Evolutionary conservation across 148 eudicot species (phyloP).

Genomic region (Diospyros lotus): DNA sequence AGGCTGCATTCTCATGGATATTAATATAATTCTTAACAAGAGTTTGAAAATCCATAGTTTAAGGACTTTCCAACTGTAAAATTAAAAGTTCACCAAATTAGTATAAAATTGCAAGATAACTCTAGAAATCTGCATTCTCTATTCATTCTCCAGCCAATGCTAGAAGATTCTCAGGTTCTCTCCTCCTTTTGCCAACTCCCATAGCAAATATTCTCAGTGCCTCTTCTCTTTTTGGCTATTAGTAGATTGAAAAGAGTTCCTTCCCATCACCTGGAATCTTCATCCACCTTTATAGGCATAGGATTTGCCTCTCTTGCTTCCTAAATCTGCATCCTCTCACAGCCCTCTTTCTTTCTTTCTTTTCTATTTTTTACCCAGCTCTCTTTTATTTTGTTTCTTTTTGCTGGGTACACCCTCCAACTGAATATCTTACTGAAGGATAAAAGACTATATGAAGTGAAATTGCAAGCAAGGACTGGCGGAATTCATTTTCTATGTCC

Average conservation of each 20-base stretch:
- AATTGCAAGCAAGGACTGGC: neutral
- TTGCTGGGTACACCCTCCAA: too few relatives aligned
- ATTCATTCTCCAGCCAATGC: constrained; percentile 7
- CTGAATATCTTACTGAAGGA: too few relatives aligned
- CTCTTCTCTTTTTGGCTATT: constrained; percentile 30
- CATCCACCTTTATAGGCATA: neutral
- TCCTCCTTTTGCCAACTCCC: constrained; percentile 51
- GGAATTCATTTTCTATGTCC: too few relatives aligned
- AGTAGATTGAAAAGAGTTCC: constrained; percentile 18
- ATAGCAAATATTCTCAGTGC: constrained; percentile 47
- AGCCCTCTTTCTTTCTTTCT: neutral
- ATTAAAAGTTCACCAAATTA: neutral
- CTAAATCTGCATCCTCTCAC: constrained; percentile 9
- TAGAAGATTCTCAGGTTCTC: constrained; percentile 19
- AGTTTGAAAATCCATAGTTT: too few relatives aligned
- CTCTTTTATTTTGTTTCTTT: too few relatives aligned
- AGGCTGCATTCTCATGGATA: too few relatives aligned
- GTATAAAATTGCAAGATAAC: neutral
- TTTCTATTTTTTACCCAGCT: neutral
- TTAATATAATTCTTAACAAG: too few relatives aligned
- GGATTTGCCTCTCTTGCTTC: constrained; percentile 11
- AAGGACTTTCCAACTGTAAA: too few relatives aligned
- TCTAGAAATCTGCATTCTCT: constrained; percentile 1
- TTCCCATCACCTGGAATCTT: constrained; percentile 11
- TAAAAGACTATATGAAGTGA: constrained; percentile 6